A percentile compares a stretch with the other conserved stretches of the same genome.
phyloP scores from a whole-genome alignment of 2,329 filamentous ascomycete genomes.

The Penicillium sp. region DNA sequence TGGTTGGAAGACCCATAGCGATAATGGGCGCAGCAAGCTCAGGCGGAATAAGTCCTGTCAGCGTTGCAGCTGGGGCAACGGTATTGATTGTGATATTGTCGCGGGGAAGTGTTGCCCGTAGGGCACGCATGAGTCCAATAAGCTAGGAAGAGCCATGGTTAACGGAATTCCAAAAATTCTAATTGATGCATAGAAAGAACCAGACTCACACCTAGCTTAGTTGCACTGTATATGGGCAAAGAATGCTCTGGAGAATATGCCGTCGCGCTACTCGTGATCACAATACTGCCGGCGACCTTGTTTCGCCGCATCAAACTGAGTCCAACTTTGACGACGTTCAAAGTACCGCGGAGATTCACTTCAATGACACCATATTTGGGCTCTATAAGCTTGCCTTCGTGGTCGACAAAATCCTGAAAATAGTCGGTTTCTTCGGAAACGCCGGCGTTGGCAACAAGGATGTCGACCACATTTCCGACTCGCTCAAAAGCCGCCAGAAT shows the following conservation, averaged over 20 bases:
- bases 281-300: constrained; percentile 39
- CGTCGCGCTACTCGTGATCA: constrained; percentile 48
- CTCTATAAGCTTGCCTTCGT: constrained; percentile 36
- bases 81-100: constrained; percentile 47
- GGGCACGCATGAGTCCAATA: constrained; percentile 41
- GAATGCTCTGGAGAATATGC: constrained; percentile 47
- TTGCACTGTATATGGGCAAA: constrained; percentile 32
- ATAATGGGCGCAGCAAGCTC: constrained; percentile 42
- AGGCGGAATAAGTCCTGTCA: constrained; percentile 32
- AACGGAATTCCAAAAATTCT: no score
- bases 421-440: no score
- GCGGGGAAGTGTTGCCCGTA: constrained; percentile 35
- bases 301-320: constrained; percentile 18
- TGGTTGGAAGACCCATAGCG: constrained; percentile 41
- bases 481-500: no score
- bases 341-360: constrained; percentile 41
- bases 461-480: no score
- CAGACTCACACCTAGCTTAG: no score
- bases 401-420: no score
- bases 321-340: constrained; percentile 46
- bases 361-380: constrained; percentile 41
- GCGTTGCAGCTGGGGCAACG: constrained; percentile 42
- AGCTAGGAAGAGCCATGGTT: constrained; percentile 25
- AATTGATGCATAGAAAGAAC: no score
- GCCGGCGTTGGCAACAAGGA: no score